A percentile compares a stretch with the other conserved stretches of the same genome.
These are phyloP conservation scores for Sphaerostilbella broomeana DNA, from an alignment of 2,329 filamentous ascomycete genomes.

Conservation along the genomic window DNA sequence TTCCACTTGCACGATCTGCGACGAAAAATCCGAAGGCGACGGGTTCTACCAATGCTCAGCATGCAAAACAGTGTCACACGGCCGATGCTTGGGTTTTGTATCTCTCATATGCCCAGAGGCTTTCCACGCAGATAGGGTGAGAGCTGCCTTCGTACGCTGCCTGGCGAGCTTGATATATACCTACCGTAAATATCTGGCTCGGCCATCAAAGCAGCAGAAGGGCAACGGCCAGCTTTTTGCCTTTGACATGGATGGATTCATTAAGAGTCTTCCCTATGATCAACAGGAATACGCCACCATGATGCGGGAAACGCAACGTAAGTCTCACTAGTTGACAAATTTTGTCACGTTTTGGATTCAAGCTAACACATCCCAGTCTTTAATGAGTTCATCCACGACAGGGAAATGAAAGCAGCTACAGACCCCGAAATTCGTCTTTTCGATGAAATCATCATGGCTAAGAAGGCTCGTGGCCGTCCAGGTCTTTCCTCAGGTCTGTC, in stretches of 20 bases:
- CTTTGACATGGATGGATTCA: conserved; percentile 60
- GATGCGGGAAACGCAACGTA: conserved; percentile 63
- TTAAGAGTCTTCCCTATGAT: conserved; percentile 58
- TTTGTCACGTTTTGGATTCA: conserved; percentile 5
- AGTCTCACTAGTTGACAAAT: conserved; percentile 16
- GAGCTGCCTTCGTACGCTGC: conserved; percentile 58
- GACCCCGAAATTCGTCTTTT: conserved; percentile 68
- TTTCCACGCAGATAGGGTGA: conserved; percentile 55
- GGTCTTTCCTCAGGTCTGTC: conserved; percentile 60
- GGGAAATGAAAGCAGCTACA: conserved; percentile 57
- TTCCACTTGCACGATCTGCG: conserved; percentile 65
- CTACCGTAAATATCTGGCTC: conserved; percentile 56
- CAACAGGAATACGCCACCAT: conserved; percentile 58
- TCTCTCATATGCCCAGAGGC: conserved; percentile 58
- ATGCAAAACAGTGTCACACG: conserved; percentile 53
- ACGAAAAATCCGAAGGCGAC: conserved; percentile 65
- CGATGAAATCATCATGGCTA: conserved; percentile 77
- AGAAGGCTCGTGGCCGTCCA: conserved; percentile 60
- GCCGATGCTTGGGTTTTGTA: conserved; percentile 54
- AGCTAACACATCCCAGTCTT: conserved; percentile 37
- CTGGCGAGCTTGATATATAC: conserved; percentile 61
- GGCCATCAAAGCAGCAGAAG: conserved; percentile 55
- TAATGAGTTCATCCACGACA: conserved; percentile 79
- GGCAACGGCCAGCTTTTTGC: conserved; percentile 52
- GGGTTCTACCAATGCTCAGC: conserved; percentile 68